Evolutionary conservation across 768 basidiomycete genomes (phyloP).

Genomic region (Leccinum truebloodii): DNA sequence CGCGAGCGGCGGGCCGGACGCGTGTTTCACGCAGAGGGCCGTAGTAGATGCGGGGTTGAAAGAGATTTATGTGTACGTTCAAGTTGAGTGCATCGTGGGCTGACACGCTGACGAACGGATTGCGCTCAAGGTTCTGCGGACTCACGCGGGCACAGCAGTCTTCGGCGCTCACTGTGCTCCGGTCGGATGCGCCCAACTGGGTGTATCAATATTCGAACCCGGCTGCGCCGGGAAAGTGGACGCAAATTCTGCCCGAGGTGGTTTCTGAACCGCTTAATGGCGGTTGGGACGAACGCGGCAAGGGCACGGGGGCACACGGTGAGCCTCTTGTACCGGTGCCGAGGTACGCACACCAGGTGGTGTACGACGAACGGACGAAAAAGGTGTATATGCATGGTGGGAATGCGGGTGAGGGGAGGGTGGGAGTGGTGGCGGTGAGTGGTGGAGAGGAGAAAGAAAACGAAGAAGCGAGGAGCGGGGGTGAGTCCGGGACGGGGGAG

Average conservation of each 20-base stretch:
- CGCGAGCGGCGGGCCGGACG: conserved; percentile 61
- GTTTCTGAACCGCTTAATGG: background rate
- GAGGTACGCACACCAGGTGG: conserved; percentile 74
- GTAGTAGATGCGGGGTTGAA: conserved; percentile 61
- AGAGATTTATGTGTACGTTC: conserved; percentile 69
- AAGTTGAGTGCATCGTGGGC: background rate
- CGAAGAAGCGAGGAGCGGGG: background rate
- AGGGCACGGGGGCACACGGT: conserved; percentile 2
- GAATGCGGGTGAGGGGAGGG: conserved; percentile 53
- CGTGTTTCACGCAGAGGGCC: conserved; percentile 76
- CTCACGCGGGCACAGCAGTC: conserved; percentile 43
- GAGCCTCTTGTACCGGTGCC: conserved; percentile 48
- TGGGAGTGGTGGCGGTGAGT: conserved; percentile 10
- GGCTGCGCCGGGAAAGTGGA: conserved; percentile 64
- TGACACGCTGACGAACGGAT: background rate
- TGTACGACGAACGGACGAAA: conserved; percentile 60
- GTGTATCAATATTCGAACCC: conserved; percentile 59
- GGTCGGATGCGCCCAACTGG: conserved; percentile 60
- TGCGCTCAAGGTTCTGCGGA: conserved; percentile 56
- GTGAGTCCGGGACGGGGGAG: conserved; percentile 6
- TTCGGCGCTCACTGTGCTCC: conserved; percentile 42
- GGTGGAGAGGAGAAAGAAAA: conserved; percentile 29
- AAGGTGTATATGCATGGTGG: conserved; percentile 75
- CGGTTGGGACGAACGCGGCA: background rate
- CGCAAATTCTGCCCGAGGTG: conserved; percentile 49